phyloP scores from a whole-genome alignment of 2,329 filamentous ascomycete species.

The Xylaria sp. region DNA sequence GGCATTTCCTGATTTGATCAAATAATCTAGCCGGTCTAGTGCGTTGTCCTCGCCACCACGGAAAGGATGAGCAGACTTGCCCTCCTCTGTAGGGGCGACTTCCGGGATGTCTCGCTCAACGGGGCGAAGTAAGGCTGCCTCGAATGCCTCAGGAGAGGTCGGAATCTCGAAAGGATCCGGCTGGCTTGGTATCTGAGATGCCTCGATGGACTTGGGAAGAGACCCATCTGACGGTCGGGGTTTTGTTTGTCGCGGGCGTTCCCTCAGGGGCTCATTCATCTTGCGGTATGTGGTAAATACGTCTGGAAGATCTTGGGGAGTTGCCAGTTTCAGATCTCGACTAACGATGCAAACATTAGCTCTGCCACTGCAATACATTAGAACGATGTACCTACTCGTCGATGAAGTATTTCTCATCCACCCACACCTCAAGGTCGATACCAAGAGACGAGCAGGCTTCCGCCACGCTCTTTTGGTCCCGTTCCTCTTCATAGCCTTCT shows the following conservation, averaged over 20 bases:
- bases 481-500: slow-evolving; percentile 74
- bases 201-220: slow-evolving; percentile 67
- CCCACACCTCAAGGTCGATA: slow-evolving; percentile 72
- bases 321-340: slow-evolving; percentile 70
- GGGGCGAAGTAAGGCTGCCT: slow-evolving; percentile 66
- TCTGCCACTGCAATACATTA: neutral
- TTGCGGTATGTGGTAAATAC: slow-evolving; percentile 82
- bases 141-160: slow-evolving; percentile 61
- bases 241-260: slow-evolving; percentile 68
- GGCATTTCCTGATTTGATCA: slow-evolving; percentile 70
- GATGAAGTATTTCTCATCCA: slow-evolving; percentile 81
- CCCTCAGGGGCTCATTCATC: slow-evolving; percentile 74
- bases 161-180: slow-evolving; percentile 72
- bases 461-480: slow-evolving; percentile 68
- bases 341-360: slow-evolving; percentile 53
- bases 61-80: slow-evolving; percentile 72
- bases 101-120: slow-evolving; percentile 62
- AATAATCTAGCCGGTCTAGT: slow-evolving; percentile 66
- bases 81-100: slow-evolving; percentile 60
- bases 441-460: slow-evolving; percentile 62
- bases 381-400: slow-evolving; percentile 71
- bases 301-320: slow-evolving; percentile 72
- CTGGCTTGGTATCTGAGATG: slow-evolving; percentile 65
- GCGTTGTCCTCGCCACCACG: slow-evolving; percentile 72
- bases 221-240: slow-evolving; percentile 60